Evolutionary conservation across 306 rosid genomes (phyloP).

Genomic region (Begonia loranthoides): DNA sequence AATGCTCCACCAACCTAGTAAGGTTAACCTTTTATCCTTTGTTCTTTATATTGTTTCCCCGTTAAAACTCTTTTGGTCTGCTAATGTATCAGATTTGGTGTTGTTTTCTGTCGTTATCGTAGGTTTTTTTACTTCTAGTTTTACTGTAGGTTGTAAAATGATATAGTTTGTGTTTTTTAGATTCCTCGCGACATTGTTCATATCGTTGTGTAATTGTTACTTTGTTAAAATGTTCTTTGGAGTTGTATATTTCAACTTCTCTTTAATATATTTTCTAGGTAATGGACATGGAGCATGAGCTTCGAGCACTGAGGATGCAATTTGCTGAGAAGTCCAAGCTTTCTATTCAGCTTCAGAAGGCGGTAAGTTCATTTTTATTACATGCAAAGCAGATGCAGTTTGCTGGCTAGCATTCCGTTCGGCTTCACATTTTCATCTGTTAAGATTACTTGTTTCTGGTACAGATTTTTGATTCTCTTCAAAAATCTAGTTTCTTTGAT

Average conservation of each 20-base stretch:
- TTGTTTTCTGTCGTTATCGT: neutral
- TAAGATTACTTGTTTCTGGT: neutral
- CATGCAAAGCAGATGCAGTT: neutral
- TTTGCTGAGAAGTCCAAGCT: conserved; percentile 68
- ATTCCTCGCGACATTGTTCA: too few relatives aligned
- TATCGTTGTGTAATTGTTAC: neutral
- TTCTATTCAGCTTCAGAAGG: conserved; percentile 66
- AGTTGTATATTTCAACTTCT: neutral
- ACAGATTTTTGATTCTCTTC: neutral
- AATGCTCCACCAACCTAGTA: conserved; percentile 97
- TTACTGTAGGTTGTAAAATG: too few relatives aligned
- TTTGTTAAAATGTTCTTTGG: conserved; percentile 1
- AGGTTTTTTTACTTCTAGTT: too few relatives aligned
- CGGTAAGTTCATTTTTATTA: conserved; percentile 28
- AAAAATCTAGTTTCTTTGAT: too few relatives aligned
- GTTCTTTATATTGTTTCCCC: conserved; percentile 2
- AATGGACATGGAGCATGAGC: conserved; percentile 96
- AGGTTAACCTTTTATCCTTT: conserved; percentile 27
- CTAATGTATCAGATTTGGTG: neutral
- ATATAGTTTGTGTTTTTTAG: too few relatives aligned
- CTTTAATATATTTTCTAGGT: conserved; percentile 25
- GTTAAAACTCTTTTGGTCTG: neutral
- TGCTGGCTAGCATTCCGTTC: neutral
- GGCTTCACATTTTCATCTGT: neutral
- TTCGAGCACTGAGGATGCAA: conserved; percentile 73